Evolutionary conservation across 306 rosid species (phyloP), one percentile per base, ranked within the genome.

Genomic region (Dicorynia guianensis): DNA sequence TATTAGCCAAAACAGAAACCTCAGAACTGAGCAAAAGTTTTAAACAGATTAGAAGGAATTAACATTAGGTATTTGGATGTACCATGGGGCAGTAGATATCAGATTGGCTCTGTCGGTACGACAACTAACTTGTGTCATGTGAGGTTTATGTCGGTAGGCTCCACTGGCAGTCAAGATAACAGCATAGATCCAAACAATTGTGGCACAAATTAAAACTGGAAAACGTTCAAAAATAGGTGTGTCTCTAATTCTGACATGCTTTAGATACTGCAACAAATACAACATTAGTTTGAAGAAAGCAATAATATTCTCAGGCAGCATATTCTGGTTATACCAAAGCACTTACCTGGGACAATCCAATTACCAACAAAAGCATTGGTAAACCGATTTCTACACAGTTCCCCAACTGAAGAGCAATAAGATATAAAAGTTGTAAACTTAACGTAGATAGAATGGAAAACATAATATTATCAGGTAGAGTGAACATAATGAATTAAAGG

Each of bases 51-150:
- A 48, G 47, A 70, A 61, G 77, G 62, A 71, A 80, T 39, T 34
- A 42, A 54, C 42, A 53, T 39, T 17, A 49, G 5, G 14, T 13
- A 50, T n/a, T 43, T 75, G 30, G 53, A 68, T 57, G 76, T 83
- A 90, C 98, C 98, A 95, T 25, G 97, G 98, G 33, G 97, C 97
- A 52, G 96, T 82, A 25, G 97, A 88, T 57, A 95, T 92, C 78
- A 95, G 91, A 80, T 95, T 82, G 36, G 88, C 96, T 80, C 83
- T 68, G 87, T 95, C 98, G 1, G 98, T 90, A 63, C 93, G 93
- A 68, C 98, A 95, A 72, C 90, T 87, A 63, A 72, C 18, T 71
- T 95, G 98, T 17, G 98, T 95, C 53, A 4, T 46, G 2, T 11
- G 0, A 8, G 89, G 79, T 72, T 77, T 92, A 67, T 87, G 67